Evolutionary conservation across 106 monocot species (phyloP), one percentile per base, ranked within the genome.

Genomic region (Triglochin maritima): DNA sequence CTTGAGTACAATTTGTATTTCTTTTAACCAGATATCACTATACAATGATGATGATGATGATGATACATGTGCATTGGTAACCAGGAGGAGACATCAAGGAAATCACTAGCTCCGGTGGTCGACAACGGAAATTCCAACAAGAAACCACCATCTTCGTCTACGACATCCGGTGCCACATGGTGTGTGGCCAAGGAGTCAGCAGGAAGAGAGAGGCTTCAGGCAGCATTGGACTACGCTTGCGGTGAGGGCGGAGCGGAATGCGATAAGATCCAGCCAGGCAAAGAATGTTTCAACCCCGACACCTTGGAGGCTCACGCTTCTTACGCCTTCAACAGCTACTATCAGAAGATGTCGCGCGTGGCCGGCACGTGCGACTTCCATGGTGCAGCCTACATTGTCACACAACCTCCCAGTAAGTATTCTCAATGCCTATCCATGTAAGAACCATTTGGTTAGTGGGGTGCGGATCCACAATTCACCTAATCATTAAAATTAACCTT

Each of bases 171-270:
- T 46, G 74, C 79, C 77, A 81, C 73, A 57, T 96, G 90, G 90
- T 96, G 95, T 72, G 90, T 90, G 62, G 87, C 95, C 46, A 86
- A 96, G 59, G 78, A 47, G 6, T 62, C 15, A 49, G 81, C 55
- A 2, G 95, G 85, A 56, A 73, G 69, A 66, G 72, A 75, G 81
- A 63, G 75, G 76, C 69, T 96, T 55, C 90, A 96, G 80, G 50
- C 60, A 70, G 90, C 87, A 47, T 71, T 96, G 77, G 90, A 96
- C 70, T 96, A 80, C 67, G 95, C 90, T 4, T 96, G 95, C 77
- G 90, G 95, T 0, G 87, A 87, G 14, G 95, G 95, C 7, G 87
- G 87, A 1, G 95, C 90, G 10, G 90, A 96, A 63, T 96, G 95
- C 78, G 43, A 49, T 41, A 9, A 62, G 57, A 90, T 96, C n/a